Percentiles rank a stretch among this genome's conserved stretches.
Evolutionary conservation across 257 asterid species (phyloP).

Genomic region (Salvia miltiorrhiza): DNA sequence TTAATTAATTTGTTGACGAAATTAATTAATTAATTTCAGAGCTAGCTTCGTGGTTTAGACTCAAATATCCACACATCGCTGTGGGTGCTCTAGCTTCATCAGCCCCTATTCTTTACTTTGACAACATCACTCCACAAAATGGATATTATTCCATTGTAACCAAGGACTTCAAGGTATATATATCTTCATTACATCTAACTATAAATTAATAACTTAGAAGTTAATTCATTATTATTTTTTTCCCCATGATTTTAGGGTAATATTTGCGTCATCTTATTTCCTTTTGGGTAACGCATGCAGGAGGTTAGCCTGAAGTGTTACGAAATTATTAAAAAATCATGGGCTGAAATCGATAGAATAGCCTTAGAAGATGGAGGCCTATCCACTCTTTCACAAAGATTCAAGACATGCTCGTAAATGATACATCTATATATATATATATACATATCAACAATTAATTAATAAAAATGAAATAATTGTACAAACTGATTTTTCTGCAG

Average conservation of each 20-base stretch:
- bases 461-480: not conserved
- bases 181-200: not conserved
- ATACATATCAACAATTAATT: not conserved
- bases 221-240: no score
- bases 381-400: constrained; percentile 38
- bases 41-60: constrained; percentile 83
- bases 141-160: constrained; percentile 51
- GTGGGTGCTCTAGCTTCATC: constrained; percentile 80
- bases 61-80: constrained; percentile 80
- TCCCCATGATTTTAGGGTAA: no score
- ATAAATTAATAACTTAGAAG: not conserved
- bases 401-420: constrained; percentile 66
- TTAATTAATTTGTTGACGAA: not conserved
- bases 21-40: constrained; percentile 37
- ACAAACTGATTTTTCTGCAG: constrained; percentile 22
- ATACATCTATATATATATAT: not conserved
- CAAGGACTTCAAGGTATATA: constrained; percentile 45
- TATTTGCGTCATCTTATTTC: not conserved
- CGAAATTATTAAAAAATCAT: constrained; percentile 50
- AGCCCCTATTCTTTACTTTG: constrained; percentile 80
- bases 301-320: constrained; percentile 53
- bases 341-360: constrained; percentile 58
- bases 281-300: constrained; percentile 27
- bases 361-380: constrained; percentile 56
- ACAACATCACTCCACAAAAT: constrained; percentile 55